These are phyloP conservation scores for Backusella psychrophila DNA, from an alignment of 192 early-diverging fungal species.

Conservation along the genomic window DNA sequence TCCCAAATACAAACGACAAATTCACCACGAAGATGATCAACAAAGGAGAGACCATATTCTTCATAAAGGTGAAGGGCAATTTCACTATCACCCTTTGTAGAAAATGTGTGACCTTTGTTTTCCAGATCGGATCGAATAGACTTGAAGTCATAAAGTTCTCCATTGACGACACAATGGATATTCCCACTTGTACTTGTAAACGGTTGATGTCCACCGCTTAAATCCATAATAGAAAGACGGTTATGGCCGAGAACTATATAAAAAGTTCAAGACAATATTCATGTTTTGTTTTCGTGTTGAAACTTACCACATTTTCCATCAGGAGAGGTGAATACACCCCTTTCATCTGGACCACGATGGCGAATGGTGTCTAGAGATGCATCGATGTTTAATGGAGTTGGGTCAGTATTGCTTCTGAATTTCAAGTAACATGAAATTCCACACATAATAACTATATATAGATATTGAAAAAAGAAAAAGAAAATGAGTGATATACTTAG, in stretches of 20 bases:
- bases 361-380: not conserved
- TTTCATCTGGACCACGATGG: not conserved
- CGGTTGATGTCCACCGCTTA: not conserved
- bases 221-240: not conserved
- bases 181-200: not conserved
- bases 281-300: not conserved
- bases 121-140: not conserved
- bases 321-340: not conserved
- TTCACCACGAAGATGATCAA: not conserved
- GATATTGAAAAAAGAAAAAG: not conserved
- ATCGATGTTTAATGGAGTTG: not conserved
- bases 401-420: not conserved
- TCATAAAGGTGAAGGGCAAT: not conserved
- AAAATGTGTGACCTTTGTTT: not conserved
- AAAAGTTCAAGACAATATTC: not conserved
- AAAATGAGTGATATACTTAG: too few species aligned
- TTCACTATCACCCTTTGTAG: not conserved
- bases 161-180: not conserved
- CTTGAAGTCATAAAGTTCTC: not conserved
- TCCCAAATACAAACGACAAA: not conserved
- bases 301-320: not conserved
- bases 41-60: not conserved
- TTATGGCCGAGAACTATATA: not conserved
- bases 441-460: not conserved
- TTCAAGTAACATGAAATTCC: not conserved